phyloP scores from a whole-genome alignment of 2,329 filamentous ascomycete genomes.

The Elsinoe batatas region DNA sequence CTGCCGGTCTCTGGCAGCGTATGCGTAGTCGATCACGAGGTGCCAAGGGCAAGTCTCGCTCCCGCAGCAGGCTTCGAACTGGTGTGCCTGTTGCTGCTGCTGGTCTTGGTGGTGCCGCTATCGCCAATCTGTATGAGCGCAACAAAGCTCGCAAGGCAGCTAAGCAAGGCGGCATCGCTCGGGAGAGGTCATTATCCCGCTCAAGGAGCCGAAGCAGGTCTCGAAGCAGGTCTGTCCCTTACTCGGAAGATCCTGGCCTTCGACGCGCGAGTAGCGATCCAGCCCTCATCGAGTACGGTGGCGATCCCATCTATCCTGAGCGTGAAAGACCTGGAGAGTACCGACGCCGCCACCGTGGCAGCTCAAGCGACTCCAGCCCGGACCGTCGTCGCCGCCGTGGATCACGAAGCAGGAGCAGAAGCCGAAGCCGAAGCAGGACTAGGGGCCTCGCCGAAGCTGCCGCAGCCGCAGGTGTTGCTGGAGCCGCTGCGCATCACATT shows the following conservation, averaged over 20 bases:
- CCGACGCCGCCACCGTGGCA: slow-evolving; percentile 35
- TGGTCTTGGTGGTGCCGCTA: slow-evolving; percentile 50
- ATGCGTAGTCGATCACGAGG: slow-evolving; percentile 50
- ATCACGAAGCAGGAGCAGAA: slow-evolving; percentile 26
- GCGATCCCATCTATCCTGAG: slow-evolving; percentile 51
- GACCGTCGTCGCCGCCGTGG: slow-evolving; percentile 28
- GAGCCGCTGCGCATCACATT: slow-evolving; percentile 46
- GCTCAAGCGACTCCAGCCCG: slow-evolving; percentile 33
- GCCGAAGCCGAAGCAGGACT: slow-evolving; percentile 39
- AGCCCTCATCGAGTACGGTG: slow-evolving; percentile 54
- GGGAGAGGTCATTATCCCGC: slow-evolving; percentile 23
- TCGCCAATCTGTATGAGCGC: slow-evolving; percentile 53
- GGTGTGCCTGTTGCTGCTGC: slow-evolving; percentile 52
- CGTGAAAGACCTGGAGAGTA: slow-evolving; percentile 33
- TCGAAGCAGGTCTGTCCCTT: slow-evolving; percentile 33
- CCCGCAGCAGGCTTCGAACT: slow-evolving; percentile 45
- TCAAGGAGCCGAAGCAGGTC: slow-evolving; percentile 31
- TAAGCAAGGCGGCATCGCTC: slow-evolving; percentile 34
- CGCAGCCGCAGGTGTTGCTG: slow-evolving; percentile 48
- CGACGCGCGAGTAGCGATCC: slow-evolving; percentile 37
- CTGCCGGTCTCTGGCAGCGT: slow-evolving; percentile 50
- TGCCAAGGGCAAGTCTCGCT: slow-evolving; percentile 28
- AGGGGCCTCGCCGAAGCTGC: slow-evolving; percentile 46
- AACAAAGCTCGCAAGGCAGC: slow-evolving; percentile 50
- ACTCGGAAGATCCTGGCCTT: slow-evolving; percentile 29